Evolutionary conservation across 1,284 basidiomycete genomes (phyloP), one percentile per base, ranked within the genome.

Genomic region (Marasmius tenuissimus): DNA sequence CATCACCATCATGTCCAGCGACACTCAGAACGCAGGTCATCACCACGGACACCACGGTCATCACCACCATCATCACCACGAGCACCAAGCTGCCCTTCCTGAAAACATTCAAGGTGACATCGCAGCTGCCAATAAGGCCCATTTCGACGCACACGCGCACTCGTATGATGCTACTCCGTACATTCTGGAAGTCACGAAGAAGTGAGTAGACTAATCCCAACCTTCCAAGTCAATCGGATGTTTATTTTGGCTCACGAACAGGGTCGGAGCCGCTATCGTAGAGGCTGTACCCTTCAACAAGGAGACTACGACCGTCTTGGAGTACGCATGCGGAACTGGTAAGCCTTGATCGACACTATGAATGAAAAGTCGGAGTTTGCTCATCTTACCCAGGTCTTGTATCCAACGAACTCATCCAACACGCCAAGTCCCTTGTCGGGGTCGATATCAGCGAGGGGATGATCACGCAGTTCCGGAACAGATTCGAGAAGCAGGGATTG

Each of bases 241-340:
- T 38, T 52, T n/a, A n/a, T 55, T 35, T 52, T n/a, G 11, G 27
- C 11, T 34, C 35, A 16, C 48, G 8, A 45, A 37, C 54, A 78
- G 76, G 52, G 68, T 82, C n/a, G 75, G 73, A 1, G 64, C 60
- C 4, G 81, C 78, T 0, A 81, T 89, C 64, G 72, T 75, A 16
- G 69, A 74, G 10, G 74, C 71, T 0, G 82, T 83, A 66, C 69
- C 77, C 0, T 86, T 91, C 68, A 76, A 85, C 61, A 78, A 83
- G 58, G 80, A 84, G 6, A 68, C 68, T 16, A 90, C 88, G 0
- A 74, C 71, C 0, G 76, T 87, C 6, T 76, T 92, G 75, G 90
- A 91, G 67, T 91, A 83, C 67, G 89, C 89, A 1, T 92, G 88
- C 68, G 88, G 88, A 12, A 81, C 81, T 51, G 89, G 88, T 85